Evolutionary conservation across 768 basidiomycete genomes (phyloP), one percentile per base, ranked within the genome.

Genomic region (Trametes gibbosa): DNA sequence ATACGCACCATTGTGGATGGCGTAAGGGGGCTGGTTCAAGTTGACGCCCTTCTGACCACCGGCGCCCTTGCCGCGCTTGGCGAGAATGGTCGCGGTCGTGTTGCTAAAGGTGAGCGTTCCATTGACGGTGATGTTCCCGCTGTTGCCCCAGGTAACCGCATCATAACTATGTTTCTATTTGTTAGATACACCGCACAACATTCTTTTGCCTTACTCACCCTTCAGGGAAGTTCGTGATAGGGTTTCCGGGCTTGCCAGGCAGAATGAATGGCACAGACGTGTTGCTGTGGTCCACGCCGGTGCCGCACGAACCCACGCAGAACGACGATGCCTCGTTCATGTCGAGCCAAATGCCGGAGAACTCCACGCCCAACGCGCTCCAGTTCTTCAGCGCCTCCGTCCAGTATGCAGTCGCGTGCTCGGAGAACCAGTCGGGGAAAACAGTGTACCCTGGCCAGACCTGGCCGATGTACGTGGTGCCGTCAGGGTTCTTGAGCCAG

Each of bases 401-500:
- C 87, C 87, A 89, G 75, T 79, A 84, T 23, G 68, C 48, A 53
- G 79, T 74, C 1, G 82, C 77, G 35, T 82, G 80, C 9, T 76
- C 64, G 12, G 76, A 73, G 61, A 85, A 84, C 83, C 82, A 85
- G 63, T 86, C 84, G 0, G 84, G 82, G 69, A 83, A 86, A 42
- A 77, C 87, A 1, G 86, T 85, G 71, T 83, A 85, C 29, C 89
- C 87, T n/a, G 89, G 88, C 89, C 87, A 90, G 21, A 89, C 89
- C 66, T 84, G 78, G 9, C 90, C 90, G 2, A 90, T 68, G 70
- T 87, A 90, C 64, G 85, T 80, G 35, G 84, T 79, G 0, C 84
- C 84, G 65, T 91, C 85, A 0, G 85, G 85, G 69, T 91, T 90
- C 63, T 84, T 89, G 50, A 92, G 81, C 70, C 86, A 92, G 0